These are phyloP conservation scores for Suillus sp. DNA, from an alignment of 768 basidiomycete genomes.

Conservation along the genomic window DNA sequence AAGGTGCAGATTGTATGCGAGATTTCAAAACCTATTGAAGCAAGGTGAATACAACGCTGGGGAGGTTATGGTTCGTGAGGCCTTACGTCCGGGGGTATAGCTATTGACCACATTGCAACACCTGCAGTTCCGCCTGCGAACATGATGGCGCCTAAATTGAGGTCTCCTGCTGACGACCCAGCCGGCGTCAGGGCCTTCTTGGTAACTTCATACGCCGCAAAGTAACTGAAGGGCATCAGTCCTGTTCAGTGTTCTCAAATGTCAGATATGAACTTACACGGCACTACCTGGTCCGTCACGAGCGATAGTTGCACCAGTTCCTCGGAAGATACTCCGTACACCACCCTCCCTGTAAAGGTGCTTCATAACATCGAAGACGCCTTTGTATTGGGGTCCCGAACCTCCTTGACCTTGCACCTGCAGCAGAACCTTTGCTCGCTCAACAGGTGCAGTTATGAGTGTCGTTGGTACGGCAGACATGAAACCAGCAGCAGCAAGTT, in stretches of 20 bases:
- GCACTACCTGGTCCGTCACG: conserved; percentile 97
- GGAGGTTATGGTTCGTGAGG: neutral
- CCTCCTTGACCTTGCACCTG: conserved; percentile 92
- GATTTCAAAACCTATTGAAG: conserved; percentile 87
- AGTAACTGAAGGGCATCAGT: conserved; percentile 62
- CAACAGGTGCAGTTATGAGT: conserved; percentile 91
- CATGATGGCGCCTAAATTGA: conserved; percentile 86
- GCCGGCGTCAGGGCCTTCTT: conserved; percentile 85
- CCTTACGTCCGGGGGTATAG: conserved; percentile 94
- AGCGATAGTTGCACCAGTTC: conserved; percentile 89
- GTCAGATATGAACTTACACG: conserved; percentile 58
- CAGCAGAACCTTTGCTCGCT: conserved; percentile 93
- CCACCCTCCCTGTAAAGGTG: conserved; percentile 96
- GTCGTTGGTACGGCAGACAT: conserved; percentile 93
- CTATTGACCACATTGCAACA: conserved; percentile 97
- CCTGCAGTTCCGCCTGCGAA: conserved; percentile 93
- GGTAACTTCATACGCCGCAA: conserved; percentile 93
- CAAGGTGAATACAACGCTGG: conserved; percentile 12
- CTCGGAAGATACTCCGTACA: conserved; percentile 86
- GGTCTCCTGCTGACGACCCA: conserved; percentile 74
- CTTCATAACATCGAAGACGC: conserved; percentile 87
- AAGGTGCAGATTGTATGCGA: conserved; percentile 93
- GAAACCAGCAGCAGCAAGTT: conserved; percentile 93
- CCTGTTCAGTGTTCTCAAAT: conserved; percentile 12
- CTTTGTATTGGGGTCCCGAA: conserved; percentile 73